phyloP scores from a whole-genome alignment of 371 early-diverging fungal genomes.

The Mucor mucedo region DNA sequence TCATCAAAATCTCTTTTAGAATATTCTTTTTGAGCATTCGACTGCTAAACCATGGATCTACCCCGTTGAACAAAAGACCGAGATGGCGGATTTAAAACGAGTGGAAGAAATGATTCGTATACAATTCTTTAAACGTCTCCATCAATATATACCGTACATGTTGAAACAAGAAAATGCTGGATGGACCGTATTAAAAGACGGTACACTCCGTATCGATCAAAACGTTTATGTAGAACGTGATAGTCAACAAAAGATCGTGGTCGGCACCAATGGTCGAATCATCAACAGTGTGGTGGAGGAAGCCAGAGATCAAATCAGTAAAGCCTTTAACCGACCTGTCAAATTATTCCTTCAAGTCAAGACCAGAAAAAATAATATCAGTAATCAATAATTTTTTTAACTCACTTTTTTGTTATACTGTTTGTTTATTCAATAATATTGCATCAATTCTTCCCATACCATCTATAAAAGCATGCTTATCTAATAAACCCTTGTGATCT shows the following conservation, averaged over 20 bases:
- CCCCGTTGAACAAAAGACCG: conserved; percentile 61
- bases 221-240: conserved; percentile 54
- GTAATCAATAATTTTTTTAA: neutral
- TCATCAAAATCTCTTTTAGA: neutral
- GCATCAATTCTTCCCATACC: conserved; percentile 54
- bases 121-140: conserved; percentile 65
- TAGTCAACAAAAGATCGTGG: conserved; percentile 62
- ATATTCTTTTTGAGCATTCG: conserved; percentile 48
- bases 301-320: conserved; percentile 47
- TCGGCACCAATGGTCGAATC: conserved; percentile 54
- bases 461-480: conserved; percentile 45
- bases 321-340: conserved; percentile 51
- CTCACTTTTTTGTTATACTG: neutral
- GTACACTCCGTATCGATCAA: conserved; percentile 61
- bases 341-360: conserved; percentile 63
- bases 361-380: conserved; percentile 29
- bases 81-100: conserved; percentile 67
- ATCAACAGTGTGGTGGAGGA: conserved; percentile 54
- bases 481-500: conserved; percentile 42
- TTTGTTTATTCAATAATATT: conserved; percentile 25
- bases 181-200: conserved; percentile 64
- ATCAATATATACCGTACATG: conserved; percentile 71
- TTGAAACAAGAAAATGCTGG: conserved; percentile 69
- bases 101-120: conserved; percentile 79
- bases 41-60: conserved; percentile 65